phyloP scores from a whole-genome alignment of 2,329 filamentous ascomycete genomes.

The Whalleya microplaca region DNA sequence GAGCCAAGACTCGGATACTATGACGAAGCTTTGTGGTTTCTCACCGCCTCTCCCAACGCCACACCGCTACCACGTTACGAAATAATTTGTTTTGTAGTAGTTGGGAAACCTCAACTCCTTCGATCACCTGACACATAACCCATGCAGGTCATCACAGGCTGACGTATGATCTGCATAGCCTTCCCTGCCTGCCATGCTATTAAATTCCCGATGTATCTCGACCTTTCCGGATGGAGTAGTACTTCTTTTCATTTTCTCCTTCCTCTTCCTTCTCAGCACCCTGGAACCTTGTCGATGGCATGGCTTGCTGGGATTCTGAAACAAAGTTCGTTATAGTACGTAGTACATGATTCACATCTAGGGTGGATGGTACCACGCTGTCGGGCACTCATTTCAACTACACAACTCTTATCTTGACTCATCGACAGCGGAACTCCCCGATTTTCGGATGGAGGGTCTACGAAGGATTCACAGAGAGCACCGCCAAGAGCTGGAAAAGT shows the following conservation, averaged over 20 bases:
- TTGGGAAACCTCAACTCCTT: not conserved
- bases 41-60: not conserved
- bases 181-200: not conserved
- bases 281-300: not conserved
- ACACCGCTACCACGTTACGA: not conserved
- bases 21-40: not conserved
- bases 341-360: not conserved
- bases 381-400: not conserved
- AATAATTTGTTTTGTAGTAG: not conserved
- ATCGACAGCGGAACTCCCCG: not conserved
- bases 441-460: not conserved
- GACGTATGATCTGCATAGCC: not conserved
- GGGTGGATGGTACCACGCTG: not conserved
- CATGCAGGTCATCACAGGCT: not conserved
- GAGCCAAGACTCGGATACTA: not conserved
- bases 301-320: not conserved
- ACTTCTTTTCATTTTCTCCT: not conserved
- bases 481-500: not conserved
- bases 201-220: not conserved
- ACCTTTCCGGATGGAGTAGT: slow-evolving; percentile 1
- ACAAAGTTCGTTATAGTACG: not conserved
- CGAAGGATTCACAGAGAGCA: not conserved
- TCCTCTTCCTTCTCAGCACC: not conserved
- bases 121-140: not conserved
- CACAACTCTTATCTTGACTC: not conserved